Base-by-base conservation (phyloP, 208 protist species). In the Trypanosoma scelopori region DNA sequence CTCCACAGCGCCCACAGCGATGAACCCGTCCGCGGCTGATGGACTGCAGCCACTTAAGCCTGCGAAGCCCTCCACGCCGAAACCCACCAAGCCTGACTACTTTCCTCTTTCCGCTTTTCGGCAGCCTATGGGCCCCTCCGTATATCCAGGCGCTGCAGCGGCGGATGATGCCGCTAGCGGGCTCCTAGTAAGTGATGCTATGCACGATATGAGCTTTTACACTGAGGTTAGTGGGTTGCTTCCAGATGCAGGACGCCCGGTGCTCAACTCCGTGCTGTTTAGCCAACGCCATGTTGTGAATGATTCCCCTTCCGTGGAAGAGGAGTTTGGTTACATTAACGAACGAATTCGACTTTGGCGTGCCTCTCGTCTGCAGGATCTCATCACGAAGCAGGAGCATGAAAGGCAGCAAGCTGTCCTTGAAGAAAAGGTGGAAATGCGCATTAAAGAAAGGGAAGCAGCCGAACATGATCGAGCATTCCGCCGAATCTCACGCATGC, bases 401-500 rank as follows among this genome's bases (percentile, higher is more conserved):
- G 45, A 11, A 4, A 46, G 51, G 27, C 15, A 51, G 55, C 30
- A 70, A 23, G 28, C 45, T 53, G 9, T 63, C 43, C 16, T 69
- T 18, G 62, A 87, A 32, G 41, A 63, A n/a, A 49, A 71, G 22
- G 81, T 92, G 69, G 70, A 79, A 63, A 25, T 9, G 23, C 76
- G 85, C 13, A 50, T 92, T 46, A 50, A 42, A 43, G 48, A 65
- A 27, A 62, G 56, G 30, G 79, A 76, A 22, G 47, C 28, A 11
- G 57, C 47, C 16, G 82, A 92, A 70, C 81, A 79, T 11, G 62
- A 78, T 23, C 81, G 85, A n/a, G 68, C 82, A 18, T 59, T 85
- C 41, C 79, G 75, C 42, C 85, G 85, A n/a, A 73, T 88, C 15
- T 28, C 60, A 9, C 58, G 42, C 1, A 76, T 90, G 5, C 49